Conservation (phyloP, 257 asterid genomes). For the Dorcoceras hygrometricum region DNA sequence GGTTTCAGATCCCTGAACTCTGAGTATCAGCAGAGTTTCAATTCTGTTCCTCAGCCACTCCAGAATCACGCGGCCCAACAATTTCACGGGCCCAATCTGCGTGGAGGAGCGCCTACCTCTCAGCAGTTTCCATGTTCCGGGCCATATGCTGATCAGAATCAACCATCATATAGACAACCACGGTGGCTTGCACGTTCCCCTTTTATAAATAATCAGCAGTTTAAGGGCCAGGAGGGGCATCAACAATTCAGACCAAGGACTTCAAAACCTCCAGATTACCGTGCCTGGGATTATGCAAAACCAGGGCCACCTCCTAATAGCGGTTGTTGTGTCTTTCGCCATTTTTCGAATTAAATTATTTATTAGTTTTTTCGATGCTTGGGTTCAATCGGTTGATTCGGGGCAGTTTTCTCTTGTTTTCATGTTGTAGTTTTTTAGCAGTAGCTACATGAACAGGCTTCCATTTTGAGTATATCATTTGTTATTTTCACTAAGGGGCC, state of each 20-base stretch:
- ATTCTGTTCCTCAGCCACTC: constrained; percentile 46
- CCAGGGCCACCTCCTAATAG: constrained; percentile 53
- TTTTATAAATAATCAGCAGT: constrained; percentile 40
- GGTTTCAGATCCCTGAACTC: constrained; percentile 38
- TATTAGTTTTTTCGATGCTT: neutral
- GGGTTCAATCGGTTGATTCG: neutral
- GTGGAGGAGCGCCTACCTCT: constrained; percentile 2
- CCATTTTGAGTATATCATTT: too few relatives aligned
- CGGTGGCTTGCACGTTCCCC: constrained; percentile 26
- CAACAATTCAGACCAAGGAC: constrained; percentile 50
- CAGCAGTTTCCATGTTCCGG: constrained; percentile 27
- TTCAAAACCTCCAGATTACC: constrained; percentile 58
- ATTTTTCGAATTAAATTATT: neutral
- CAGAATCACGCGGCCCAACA: constrained; percentile 29
- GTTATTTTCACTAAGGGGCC: neutral
- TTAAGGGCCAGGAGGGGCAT: constrained; percentile 44
- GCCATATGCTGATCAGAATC: constrained; percentile 12
- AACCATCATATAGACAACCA: constrained; percentile 24
- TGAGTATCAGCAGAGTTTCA: constrained; percentile 27
- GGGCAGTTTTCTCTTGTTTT: neutral
- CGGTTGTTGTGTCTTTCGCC: constrained; percentile 40
- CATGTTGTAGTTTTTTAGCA: neutral
- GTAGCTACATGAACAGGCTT: neutral
- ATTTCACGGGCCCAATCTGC: constrained; percentile 23
- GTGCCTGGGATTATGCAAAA: constrained; percentile 72